Conservation (phyloP, 2,329 filamentous ascomycete genomes). For the Aspergillus spinulosporus region DNA sequence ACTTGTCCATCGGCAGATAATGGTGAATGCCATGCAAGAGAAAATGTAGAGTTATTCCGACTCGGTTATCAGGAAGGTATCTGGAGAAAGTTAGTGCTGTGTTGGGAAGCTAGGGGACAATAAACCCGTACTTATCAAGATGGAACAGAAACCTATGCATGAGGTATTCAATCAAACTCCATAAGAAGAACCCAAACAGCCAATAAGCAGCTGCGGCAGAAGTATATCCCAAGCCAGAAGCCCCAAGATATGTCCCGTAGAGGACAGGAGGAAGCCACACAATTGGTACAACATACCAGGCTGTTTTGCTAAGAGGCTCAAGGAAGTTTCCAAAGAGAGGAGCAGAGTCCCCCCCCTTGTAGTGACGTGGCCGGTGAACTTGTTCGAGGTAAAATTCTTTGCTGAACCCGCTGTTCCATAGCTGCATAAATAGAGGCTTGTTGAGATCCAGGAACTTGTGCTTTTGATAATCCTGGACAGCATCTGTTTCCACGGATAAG, state of each 20-base stretch:
- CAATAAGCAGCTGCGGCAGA: conserved; percentile 62
- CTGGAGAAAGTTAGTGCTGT: conserved; percentile 48
- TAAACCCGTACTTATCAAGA: conserved; percentile 71
- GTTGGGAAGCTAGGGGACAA: background rate
- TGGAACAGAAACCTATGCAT: conserved; percentile 93
- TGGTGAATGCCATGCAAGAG: conserved; percentile 95
- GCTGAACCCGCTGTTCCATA: conserved; percentile 82
- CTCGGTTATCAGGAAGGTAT: conserved; percentile 85
- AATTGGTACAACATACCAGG: conserved; percentile 86
- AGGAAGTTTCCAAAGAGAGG: conserved; percentile 97
- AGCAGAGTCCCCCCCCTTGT: conserved; percentile 87
- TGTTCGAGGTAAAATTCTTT: conserved; percentile 98
- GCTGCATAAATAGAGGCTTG: conserved; percentile 79
- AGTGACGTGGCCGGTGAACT: conserved; percentile 92
- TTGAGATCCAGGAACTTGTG: conserved; percentile 93
- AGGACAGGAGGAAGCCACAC: conserved; percentile 79
- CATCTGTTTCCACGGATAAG: conserved; percentile 80
- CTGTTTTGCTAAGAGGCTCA: conserved; percentile 93
- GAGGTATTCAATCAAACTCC: conserved; percentile 87
- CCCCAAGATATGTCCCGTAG: conserved; percentile 70
- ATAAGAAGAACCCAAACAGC: conserved; percentile 70
- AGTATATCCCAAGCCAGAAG: conserved; percentile 57
- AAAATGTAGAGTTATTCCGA: conserved; percentile 85
- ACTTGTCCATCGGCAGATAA: conserved; percentile 98
- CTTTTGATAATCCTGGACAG: conserved; percentile 71